Percentiles rank a stretch among this genome's conserved stretches.
phyloP scores from a whole-genome alignment of 306 rosid species.

The Cicer chorassanicum region DNA sequence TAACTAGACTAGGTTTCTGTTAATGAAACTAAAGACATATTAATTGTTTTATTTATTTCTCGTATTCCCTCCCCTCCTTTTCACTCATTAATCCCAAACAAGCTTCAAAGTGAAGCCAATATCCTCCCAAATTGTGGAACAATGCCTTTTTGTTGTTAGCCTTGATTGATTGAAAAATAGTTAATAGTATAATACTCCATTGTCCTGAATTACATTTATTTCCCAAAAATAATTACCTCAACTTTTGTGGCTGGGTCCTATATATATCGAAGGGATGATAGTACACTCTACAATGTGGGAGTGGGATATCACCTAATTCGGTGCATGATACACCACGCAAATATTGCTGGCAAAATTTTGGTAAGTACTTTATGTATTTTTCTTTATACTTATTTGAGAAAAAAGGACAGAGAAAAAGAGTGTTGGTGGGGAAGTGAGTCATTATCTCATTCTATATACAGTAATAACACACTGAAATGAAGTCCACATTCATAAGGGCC shows the following conservation, averaged over 20 bases:
- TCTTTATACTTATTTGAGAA: not conserved
- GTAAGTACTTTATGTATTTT: not conserved
- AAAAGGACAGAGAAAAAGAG: not conserved
- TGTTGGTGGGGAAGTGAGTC: conserved; percentile 16
- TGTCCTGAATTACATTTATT: not conserved
- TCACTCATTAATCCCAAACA: too few relatives aligned
- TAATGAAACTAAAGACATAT: too few relatives aligned
- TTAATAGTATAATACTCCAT: not conserved
- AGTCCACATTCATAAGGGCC: not conserved
- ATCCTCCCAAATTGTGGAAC: too few relatives aligned
- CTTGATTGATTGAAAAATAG: not conserved
- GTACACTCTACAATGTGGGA: not conserved
- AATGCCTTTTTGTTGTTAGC: not conserved
- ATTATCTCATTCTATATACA: not conserved
- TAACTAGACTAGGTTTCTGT: too few relatives aligned
- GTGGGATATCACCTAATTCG: not conserved
- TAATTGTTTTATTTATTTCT: too few relatives aligned
- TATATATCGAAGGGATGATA: not conserved
- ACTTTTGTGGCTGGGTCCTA: not conserved
- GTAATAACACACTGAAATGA: not conserved
- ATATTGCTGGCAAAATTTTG: not conserved
- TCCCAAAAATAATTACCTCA: not conserved
- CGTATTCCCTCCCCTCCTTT: too few relatives aligned
- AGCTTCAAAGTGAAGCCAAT: too few relatives aligned
- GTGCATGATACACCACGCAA: conserved; percentile 21